These are phyloP conservation scores for Sambucus nigra DNA, from an alignment of 129 eudicot genomes.

Conservation along the genomic window DNA sequence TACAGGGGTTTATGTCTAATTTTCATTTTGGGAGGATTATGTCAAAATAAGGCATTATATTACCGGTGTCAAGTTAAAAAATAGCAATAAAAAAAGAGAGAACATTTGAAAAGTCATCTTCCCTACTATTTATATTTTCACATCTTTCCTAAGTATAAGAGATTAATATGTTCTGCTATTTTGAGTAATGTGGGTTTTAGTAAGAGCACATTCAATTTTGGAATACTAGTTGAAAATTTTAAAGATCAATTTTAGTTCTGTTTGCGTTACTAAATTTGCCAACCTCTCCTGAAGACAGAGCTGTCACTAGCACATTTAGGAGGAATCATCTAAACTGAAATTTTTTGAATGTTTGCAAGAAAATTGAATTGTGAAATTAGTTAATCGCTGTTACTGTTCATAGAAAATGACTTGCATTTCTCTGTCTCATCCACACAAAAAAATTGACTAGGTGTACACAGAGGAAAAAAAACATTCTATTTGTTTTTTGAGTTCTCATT, in stretches of 20 bases:
- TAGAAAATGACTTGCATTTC: conserved; percentile 35
- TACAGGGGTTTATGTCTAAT: too few species aligned
- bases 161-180: neutral
- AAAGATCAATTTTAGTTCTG: neutral
- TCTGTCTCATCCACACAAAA: conserved; percentile 36
- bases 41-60: too few species aligned
- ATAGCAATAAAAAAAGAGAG: too few species aligned
- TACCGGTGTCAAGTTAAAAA: too few species aligned
- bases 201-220: conserved; percentile 14
- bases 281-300: conserved; percentile 13
- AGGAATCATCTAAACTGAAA: conserved; percentile 2
- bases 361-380: conserved; percentile 9
- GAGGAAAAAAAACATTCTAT: conserved; percentile 26
- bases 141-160: too few species aligned
- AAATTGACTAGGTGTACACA: conserved; percentile 36
- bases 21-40: too few species aligned
- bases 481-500: conserved; percentile 8
- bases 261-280: conserved; percentile 6
- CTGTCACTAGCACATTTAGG: conserved; percentile 23
- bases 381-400: neutral
- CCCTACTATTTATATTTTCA: too few species aligned
- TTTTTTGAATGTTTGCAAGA: conserved; percentile 1
- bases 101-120: too few species aligned
- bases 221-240: conserved; percentile 11
- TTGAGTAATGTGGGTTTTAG: conserved; percentile 8